Conservation (phyloP, 2,329 filamentous ascomycete species). For the Colletotrichum sidae region DNA sequence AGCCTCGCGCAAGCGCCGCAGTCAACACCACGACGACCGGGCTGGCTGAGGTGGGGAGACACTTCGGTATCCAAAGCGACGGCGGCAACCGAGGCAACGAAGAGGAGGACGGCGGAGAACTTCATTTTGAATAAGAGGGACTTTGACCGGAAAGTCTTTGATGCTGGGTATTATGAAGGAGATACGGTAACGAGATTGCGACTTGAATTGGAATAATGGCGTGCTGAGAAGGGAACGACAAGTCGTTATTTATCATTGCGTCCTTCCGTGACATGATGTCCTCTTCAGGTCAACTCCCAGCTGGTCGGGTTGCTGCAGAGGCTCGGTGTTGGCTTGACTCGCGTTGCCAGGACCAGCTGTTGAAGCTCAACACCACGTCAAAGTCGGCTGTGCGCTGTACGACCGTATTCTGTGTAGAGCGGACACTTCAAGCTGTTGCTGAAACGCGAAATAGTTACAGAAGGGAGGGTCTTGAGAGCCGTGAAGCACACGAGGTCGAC, state of each 20-base stretch:
- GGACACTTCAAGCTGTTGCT: background rate
- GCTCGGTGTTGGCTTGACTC: background rate
- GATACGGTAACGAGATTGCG: background rate
- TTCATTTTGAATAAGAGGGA: slow-evolving; percentile 23
- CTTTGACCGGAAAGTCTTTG: slow-evolving; percentile 23
- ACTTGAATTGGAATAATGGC: background rate
- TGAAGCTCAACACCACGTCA: too few species aligned
- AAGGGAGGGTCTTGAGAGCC: slow-evolving; percentile 4
- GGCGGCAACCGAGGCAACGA: slow-evolving; percentile 27
- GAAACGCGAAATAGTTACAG: slow-evolving; percentile 25
- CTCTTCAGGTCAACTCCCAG: background rate
- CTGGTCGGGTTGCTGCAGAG: background rate
- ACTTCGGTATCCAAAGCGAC: slow-evolving; percentile 27
- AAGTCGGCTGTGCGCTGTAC: too few species aligned
- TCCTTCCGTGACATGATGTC: background rate
- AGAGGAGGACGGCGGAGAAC: slow-evolving; percentile 21
- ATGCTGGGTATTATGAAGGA: background rate
- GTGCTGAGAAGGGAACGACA: too few species aligned
- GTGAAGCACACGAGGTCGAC: background rate
- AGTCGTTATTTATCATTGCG: slow-evolving; percentile 9
- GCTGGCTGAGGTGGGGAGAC: slow-evolving; percentile 20
- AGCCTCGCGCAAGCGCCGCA: slow-evolving; percentile 23
- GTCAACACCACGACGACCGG: slow-evolving; percentile 28
- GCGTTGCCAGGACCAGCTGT: background rate
- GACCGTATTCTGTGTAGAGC: too few species aligned